Evolutionary conservation across 176 grass and related monocot genomes (phyloP), one percentile per base, ranked within the genome.

Genomic region (Echinochloa phyllopogon): DNA sequence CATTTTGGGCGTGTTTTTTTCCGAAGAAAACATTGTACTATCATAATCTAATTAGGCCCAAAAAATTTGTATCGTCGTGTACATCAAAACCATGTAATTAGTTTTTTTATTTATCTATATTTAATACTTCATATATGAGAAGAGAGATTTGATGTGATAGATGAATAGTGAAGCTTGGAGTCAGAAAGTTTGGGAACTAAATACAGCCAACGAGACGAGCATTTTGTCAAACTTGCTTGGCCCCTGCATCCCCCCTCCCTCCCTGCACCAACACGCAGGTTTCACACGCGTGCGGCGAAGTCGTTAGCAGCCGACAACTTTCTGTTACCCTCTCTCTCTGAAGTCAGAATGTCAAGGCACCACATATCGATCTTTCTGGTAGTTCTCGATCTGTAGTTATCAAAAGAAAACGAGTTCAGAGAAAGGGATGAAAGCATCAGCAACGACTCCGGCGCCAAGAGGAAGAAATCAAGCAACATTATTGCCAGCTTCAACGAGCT

Each of bases 381-480:
- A 68, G 4, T 18, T 81, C 74, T 49, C 29, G 29, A 33, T 33
- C 29, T 33, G 29, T 70, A 85, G 9, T 40, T 63, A 69, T 76
- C 29, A 86, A 8, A 55, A 49, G 72, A 11, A 72, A 27, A 73
- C 13, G 33, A 5, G 24, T 56, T 82, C 47, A 49, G 15, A 49
- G 15, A 63, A 41, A 79, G 38, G 15, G 62, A 71, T 43, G 18
- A 36, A 62, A 76, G 53, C 77, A 84, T 90, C 47, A 71, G 44
- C 82, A 86, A 81, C 29, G 58, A 72, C 60, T 65, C 69, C 66
- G 16, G 39, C 74, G 81, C 70, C 72, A 53, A 80, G 60, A 57
- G 45, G 52, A 78, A 60, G 58, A 60, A 60, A 78, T 52, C 52
- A 72, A 75, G 83, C 41, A 51, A 80, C 40, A 33, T 33, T 33